Percentiles rank a stretch among this genome's conserved stretches.
These are phyloP conservation scores for Adansonia madagascariensis DNA, from an alignment of 441 rosid genomes.

Conservation along the genomic window DNA sequence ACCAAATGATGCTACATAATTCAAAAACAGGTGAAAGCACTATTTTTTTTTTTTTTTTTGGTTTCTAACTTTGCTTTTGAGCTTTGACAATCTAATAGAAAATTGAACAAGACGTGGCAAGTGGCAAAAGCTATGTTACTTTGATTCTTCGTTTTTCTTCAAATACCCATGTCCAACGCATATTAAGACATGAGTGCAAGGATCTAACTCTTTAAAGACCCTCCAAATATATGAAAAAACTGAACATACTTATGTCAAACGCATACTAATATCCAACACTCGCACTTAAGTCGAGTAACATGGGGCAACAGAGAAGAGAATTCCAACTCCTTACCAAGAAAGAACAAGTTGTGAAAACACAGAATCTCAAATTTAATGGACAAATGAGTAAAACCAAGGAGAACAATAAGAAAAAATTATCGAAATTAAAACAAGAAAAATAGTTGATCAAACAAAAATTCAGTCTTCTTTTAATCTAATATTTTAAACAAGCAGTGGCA, in stretches of 20 bases:
- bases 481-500: neutral
- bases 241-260: neutral
- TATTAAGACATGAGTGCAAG: too few relatives aligned
- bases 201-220: too few relatives aligned
- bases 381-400: neutral
- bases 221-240: too few relatives aligned
- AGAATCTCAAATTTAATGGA: slow-evolving; percentile 7
- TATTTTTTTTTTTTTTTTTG: neutral
- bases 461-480: slow-evolving; percentile 7
- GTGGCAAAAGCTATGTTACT: neutral
- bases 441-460: neutral
- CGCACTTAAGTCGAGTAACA: neutral
- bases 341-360: neutral
- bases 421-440: neutral
- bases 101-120: neutral
- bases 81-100: slow-evolving; percentile 14
- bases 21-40: neutral
- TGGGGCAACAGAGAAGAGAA: too few relatives aligned
- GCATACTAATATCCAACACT: neutral
- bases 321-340: neutral
- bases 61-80: slow-evolving; percentile 9
- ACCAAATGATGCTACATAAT: too few relatives aligned
- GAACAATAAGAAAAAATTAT: neutral
- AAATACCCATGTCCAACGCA: too few relatives aligned
- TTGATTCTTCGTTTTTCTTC: too few relatives aligned